Evolutionary conservation across 108 stramenopile genomes (phyloP).

Genomic region (Cyclotella cryptica): DNA sequence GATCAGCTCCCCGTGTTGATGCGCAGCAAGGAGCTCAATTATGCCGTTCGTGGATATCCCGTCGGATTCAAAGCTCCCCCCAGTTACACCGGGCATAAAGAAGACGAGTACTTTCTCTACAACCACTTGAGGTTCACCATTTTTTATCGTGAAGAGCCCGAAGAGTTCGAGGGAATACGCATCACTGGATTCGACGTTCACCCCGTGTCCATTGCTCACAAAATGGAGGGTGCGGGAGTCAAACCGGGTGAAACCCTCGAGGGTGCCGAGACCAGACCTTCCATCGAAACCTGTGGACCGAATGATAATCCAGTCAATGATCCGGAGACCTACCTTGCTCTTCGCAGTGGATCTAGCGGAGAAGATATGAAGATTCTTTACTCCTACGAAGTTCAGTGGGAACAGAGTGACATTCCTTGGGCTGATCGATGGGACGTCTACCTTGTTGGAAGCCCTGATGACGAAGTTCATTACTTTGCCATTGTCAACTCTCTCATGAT

Average conservation of each 20-base stretch:
- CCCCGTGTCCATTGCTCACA: slow-evolving; percentile 89
- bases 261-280: not conserved
- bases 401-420: slow-evolving; percentile 86
- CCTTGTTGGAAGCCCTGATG: slow-evolving; percentile 92
- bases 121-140: slow-evolving; percentile 94
- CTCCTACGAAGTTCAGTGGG: slow-evolving; percentile 96
- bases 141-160: slow-evolving; percentile 74
- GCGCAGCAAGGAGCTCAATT: slow-evolving; percentile 82
- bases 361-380: slow-evolving; percentile 70
- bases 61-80: slow-evolving; percentile 81
- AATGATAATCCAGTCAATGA: slow-evolving; percentile 50
- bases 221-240: slow-evolving; percentile 44
- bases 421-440: slow-evolving; percentile 99
- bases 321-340: slow-evolving; percentile 55
- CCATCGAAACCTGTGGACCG: slow-evolving; percentile 2
- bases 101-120: slow-evolving; percentile 81
- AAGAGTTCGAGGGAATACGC: slow-evolving; percentile 76
- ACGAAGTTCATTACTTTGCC: slow-evolving; percentile 99
- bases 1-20: slow-evolving; percentile 85
- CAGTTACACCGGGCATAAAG: slow-evolving; percentile 57
- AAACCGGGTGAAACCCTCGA: slow-evolving; percentile 27
- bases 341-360: slow-evolving; percentile 47
- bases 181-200: slow-evolving; percentile 95
- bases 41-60: slow-evolving; percentile 86
- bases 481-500: slow-evolving; percentile 99